Base-by-base conservation (phyloP, 768 basidiomycete species). In the Amanita brunnescens region DNA sequence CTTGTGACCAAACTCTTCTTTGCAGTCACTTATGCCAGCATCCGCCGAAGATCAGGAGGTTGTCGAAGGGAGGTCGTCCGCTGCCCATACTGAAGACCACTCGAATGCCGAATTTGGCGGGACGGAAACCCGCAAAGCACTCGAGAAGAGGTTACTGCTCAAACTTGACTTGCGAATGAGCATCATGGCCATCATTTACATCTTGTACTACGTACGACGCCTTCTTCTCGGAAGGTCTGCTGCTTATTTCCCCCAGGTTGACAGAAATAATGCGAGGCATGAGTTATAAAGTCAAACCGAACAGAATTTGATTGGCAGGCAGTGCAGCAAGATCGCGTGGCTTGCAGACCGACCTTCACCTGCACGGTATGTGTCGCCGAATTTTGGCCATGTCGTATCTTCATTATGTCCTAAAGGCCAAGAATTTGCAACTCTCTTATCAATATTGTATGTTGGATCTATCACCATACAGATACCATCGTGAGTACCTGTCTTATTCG, bases 401-500 rank as follows among this genome's bases (percentile, higher is more conserved):
- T 18, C 13, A 40, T 18, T 26, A 24, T 29, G 21, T 4, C 16
- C 6, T n/a, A 23, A 38, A 64, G 62, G 76, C 23, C 72, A 78
- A 48, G 72, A 88, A 57, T 89, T 87, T 60, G 75, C 80, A 9
- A 81, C 84, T 0, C 64, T 88, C 13, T 64, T 89, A 37, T 82
- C 82, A 37, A 77, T 84, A 43, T 70, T 88, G 29, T 89, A 86
- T 58, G 73, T 87, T 39, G 74, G 86, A 9, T 88, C 88, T 60
- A 84, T 84, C 52, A 64, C 86, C 34, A 87, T 87, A 85, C 87
- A 89, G 62, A 75, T 89, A 49, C 86, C 86, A 37, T 86, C 82
- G 81, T 85, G 58, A 66, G 81, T 67, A 29, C 50, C 26, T 16
- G 10, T 10, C 40, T 40, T 9, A n/a, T 43, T 26, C 14, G 33